Conservation (phyloP, 179 eudicot species). For the Spinacia oleracea region DNA sequence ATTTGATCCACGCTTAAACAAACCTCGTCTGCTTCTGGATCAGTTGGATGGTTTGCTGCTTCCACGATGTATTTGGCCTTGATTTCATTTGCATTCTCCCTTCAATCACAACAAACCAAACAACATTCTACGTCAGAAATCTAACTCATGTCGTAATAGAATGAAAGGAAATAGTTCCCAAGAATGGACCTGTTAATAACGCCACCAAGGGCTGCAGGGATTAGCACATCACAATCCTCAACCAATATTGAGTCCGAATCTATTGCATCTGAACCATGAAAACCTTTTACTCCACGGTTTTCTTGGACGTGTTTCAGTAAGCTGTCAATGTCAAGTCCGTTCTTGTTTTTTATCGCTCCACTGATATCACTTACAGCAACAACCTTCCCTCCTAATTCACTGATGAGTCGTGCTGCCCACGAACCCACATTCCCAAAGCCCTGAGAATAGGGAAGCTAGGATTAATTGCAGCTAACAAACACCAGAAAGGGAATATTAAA, state of each 20-base stretch:
- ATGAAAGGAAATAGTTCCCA: neutral
- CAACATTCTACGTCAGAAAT: neutral
- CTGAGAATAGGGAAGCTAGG: constrained; percentile 36
- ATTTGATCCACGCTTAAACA: constrained; percentile 14
- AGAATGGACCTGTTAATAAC: constrained; percentile 73
- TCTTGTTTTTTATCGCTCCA: constrained; percentile 80
- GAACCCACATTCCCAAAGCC: constrained; percentile 98
- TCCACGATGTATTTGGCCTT: constrained; percentile 89
- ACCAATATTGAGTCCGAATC: constrained; percentile 65
- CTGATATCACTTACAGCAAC: constrained; percentile 89
- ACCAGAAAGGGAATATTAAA: neutral
- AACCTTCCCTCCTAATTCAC: constrained; percentile 78
- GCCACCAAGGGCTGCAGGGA: constrained; percentile 99
- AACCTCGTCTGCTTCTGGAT: constrained; percentile 99
- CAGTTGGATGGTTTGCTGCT: constrained; percentile 98
- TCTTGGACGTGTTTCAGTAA: constrained; percentile 66
- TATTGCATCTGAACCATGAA: constrained; percentile 53
- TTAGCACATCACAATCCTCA: constrained; percentile 93
- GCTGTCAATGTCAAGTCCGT: constrained; percentile 75
- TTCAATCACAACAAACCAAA: constrained; percentile 32
- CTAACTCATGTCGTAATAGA: neutral
- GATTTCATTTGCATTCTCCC: constrained; percentile 92
- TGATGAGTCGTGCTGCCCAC: constrained; percentile 89
- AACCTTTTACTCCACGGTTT: constrained; percentile 80
- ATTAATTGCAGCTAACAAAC: constrained; percentile 8